Evolutionary conservation across 2,329 filamentous ascomycete genomes (phyloP).

Genomic region (Huntiella savannae): DNA sequence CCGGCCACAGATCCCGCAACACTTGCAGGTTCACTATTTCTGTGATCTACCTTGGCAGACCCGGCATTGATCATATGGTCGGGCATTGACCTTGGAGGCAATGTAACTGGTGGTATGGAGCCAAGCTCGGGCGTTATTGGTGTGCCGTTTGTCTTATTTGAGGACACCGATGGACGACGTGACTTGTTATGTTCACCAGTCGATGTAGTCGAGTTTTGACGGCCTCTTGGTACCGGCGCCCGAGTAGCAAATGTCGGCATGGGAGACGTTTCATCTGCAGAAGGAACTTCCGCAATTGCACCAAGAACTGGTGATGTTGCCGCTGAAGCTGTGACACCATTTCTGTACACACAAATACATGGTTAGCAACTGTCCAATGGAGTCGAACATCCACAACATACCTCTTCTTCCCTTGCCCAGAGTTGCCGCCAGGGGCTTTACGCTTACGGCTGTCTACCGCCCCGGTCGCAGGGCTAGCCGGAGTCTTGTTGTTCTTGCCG

Average conservation of each 20-base stretch:
- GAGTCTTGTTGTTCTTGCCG: conserved; percentile 34
- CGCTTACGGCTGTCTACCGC: conserved; percentile 50
- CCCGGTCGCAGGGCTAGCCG: conserved; percentile 48
- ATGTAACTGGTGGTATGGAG: conserved; percentile 16
- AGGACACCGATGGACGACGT: conserved; percentile 39
- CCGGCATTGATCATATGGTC: conserved; percentile 9
- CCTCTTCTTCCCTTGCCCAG: conserved; percentile 64
- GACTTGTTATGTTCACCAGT: conserved; percentile 33
- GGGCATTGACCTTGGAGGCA: conserved; percentile 11
- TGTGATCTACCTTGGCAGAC: no score
- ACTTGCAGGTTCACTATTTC: no score
- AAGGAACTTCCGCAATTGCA: conserved; percentile 40
- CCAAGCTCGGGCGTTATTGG: conserved; percentile 21
- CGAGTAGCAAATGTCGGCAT: conserved; percentile 26
- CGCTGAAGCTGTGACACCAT: conserved; percentile 35
- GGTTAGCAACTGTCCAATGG: not conserved
- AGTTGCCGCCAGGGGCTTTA: conserved; percentile 45
- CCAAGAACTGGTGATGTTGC: conserved; percentile 56
- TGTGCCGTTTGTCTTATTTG: conserved; percentile 40
- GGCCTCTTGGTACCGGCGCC: conserved; percentile 49
- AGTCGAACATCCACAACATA: conserved; percentile 21
- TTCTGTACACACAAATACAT: conserved; percentile 15
- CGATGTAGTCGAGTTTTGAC: conserved; percentile 56
- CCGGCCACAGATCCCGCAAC: no score
- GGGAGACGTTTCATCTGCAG: conserved; percentile 14